phyloP scores from a whole-genome alignment of 805 yeast species.

The Cyberlindnera mississippiensis region DNA sequence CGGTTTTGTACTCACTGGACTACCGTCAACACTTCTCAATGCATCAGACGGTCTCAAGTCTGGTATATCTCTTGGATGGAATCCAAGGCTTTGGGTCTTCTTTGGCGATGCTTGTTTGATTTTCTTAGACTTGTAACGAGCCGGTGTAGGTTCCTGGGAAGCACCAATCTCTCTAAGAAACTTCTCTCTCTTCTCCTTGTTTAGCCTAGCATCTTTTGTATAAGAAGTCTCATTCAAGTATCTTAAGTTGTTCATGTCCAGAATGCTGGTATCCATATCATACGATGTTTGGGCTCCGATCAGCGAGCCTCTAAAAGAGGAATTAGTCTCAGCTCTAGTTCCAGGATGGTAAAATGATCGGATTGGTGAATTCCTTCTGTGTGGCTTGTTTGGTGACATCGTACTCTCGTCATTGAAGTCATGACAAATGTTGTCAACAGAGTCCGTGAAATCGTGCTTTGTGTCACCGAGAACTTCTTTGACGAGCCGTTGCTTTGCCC shows the following conservation, averaged over 20 bases:
- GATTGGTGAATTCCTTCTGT: conserved; percentile 3
- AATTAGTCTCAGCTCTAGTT: too few species aligned
- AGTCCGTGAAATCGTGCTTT: conserved; percentile 1
- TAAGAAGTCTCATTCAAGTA: conserved; percentile 17
- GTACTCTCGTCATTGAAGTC: conserved; percentile 10
- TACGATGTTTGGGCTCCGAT: neutral
- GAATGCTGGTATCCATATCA: conserved; percentile 13
- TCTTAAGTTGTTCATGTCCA: conserved; percentile 15
- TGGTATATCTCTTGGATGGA: conserved; percentile 10
- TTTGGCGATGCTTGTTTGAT: conserved; percentile 2
- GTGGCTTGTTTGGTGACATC: conserved; percentile 11
- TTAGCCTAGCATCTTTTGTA: conserved; percentile 5
- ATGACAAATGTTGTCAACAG: neutral
- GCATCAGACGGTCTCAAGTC: conserved; percentile 9
- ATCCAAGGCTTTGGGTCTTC: conserved; percentile 2
- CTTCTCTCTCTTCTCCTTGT: conserved; percentile 20
- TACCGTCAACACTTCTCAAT: neutral
- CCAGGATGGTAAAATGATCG: neutral
- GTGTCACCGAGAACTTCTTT: conserved; percentile 2
- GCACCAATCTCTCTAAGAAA: conserved; percentile 8
- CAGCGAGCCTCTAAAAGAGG: neutral
- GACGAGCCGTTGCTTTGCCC: conserved; percentile 16
- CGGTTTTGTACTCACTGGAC: neutral
- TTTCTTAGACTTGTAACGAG: neutral
- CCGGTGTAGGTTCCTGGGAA: neutral